Conservation (phyloP, 2,329 filamentous ascomycete species). For the Phyllosticta capitalensis region DNA sequence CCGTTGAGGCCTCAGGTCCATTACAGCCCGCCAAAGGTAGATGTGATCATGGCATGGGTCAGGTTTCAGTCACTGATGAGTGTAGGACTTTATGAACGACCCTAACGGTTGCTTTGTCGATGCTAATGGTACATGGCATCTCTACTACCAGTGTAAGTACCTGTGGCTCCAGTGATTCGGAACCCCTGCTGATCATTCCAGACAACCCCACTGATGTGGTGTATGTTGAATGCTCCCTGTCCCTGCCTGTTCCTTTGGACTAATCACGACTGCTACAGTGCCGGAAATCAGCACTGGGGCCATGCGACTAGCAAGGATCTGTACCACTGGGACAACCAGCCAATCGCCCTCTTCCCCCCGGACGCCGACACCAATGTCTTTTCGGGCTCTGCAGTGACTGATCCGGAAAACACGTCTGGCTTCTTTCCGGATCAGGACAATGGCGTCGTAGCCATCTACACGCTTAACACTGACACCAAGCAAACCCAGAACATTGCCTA, state of each 20-base stretch:
- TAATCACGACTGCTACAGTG: no score
- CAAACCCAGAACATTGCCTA: slow-evolving; percentile 54
- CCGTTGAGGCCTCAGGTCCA: slow-evolving; percentile 44
- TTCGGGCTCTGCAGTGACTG: slow-evolving; percentile 48
- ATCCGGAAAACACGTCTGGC: slow-evolving; percentile 55
- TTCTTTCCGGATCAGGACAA: slow-evolving; percentile 54
- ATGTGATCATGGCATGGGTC: slow-evolving; percentile 34
- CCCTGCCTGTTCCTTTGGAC: no score
- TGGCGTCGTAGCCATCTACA: slow-evolving; percentile 54
- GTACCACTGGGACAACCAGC: slow-evolving; percentile 56
- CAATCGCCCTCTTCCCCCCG: slow-evolving; percentile 50
- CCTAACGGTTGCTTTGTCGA: slow-evolving; percentile 56
- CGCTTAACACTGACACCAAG: slow-evolving; percentile 32
- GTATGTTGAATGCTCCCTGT: no score
- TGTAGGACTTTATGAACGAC: slow-evolving; percentile 45
- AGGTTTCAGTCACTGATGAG: neutral
- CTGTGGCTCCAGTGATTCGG: slow-evolving; percentile 11
- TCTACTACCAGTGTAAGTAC: slow-evolving; percentile 52
- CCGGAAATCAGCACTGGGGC: slow-evolving; percentile 57
- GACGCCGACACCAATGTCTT: slow-evolving; percentile 46
- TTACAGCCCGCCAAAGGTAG: slow-evolving; percentile 45
- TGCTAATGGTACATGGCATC: slow-evolving; percentile 48
- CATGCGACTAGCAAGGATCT: slow-evolving; percentile 54
- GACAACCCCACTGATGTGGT: slow-evolving; percentile 42
- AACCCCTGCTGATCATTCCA: slow-evolving; percentile 15